Conservation (phyloP, 78 protist genomes). For the Dictyostelium firmibasis region DNA sequence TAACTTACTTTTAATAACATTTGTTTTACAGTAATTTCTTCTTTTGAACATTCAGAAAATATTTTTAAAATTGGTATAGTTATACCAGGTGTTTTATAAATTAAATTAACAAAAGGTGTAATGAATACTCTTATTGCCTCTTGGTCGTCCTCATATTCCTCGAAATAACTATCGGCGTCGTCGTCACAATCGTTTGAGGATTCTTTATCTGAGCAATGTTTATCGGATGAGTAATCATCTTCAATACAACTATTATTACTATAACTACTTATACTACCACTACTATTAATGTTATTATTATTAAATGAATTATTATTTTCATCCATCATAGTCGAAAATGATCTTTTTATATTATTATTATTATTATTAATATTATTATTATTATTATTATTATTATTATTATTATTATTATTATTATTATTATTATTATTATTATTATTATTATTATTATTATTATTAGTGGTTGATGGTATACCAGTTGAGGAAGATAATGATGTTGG, state of each 20-base stretch:
- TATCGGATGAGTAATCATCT: not conserved
- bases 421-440: constrained; percentile 1
- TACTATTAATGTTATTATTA: not conserved
- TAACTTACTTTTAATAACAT: constrained; percentile 52
- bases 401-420: not conserved
- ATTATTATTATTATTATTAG: not conserved
- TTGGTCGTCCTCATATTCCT: constrained; percentile 9
- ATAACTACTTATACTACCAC: not conserved
- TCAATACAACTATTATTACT: not conserved
- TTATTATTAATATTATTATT: not conserved
- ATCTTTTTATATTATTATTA: not conserved
- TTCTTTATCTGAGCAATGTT: not conserved
- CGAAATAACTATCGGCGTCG: not conserved
- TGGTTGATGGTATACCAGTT: not conserved
- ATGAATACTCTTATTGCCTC: constrained; percentile 1
- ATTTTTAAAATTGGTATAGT: not conserved
- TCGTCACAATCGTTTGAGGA: not conserved
- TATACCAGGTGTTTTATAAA: not conserved
- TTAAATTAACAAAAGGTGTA: constrained; percentile 2
- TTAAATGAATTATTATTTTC: not conserved
- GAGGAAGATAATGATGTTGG: not conserved
- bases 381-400: not conserved
- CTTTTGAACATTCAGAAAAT: constrained; percentile 38
- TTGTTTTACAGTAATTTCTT: constrained; percentile 18
- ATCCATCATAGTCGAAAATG: not conserved